Base-by-base conservation (phyloP, 257 asterid genomes). In the Agastache rugosa region DNA sequence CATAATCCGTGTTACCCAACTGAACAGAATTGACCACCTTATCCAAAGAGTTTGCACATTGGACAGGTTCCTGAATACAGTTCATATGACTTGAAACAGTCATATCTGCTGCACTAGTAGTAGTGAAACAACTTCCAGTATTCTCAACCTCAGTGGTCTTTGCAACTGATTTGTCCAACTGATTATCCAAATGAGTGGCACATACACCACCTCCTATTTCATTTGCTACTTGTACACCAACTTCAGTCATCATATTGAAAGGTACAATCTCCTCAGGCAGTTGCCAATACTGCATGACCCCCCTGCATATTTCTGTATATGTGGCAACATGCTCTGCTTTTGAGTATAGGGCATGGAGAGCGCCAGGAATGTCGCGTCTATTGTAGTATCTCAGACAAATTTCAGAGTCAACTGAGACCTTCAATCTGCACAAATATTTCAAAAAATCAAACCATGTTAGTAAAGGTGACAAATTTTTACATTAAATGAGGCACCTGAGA, bases 251-350 rank as follows among this genome's bases (percentile, higher is more conserved):
- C 78, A 66, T 79, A 66, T 42, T 60, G 80, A 39, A 29, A 69
- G 84, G 86, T 56, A 81, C 68, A 63, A 74, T 71, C 37, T 71
- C 79, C 73, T 47, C 79, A 20, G 95, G 89, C 68, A 93, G 71
- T 75, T 79, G 84, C 97, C 96, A 93, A 79, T 84, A 85, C 78
- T 82, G 85, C 63, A 83, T 62, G 64, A 91, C 78, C 68, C 79
- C 92, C 83, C 82, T 86, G 86, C 93, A 85, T 85, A 93, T 91
- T 64, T 84, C 95, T 41, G 80, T 56, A 82, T 91, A 91, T 71
- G 81, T 69, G 67, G 80, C 63, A 63, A 67, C 73, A 78, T 87
- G 90, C 76, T 84, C 89, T 51, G 68, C 73, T 58, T 80, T 86
- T 15, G 86, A 75, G 66, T 73, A 69, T 47, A 93, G 91, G 56